Evolutionary conservation across 352 stramenopile species (phyloP), one percentile per base, ranked within the genome.

Genomic region (Phytophthora citrophthora): DNA sequence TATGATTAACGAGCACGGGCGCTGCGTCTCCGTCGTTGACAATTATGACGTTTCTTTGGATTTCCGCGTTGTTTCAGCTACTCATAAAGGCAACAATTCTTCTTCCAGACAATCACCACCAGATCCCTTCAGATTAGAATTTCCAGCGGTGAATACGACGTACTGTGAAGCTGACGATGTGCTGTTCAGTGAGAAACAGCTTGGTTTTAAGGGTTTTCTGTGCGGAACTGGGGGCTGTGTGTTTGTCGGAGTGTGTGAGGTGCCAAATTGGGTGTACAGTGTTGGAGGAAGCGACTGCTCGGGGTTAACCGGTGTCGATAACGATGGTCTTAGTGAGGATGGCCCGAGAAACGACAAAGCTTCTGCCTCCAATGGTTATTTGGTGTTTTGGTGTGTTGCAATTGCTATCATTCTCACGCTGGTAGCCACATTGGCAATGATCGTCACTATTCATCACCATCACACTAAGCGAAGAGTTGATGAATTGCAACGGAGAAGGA

Each of bases 151-250:
- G 12, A 76, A 77, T 50, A 74, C 72, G 32, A 74, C 77, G 1
- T 87, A 87, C 48, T 87, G 77, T 54, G 54, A 78, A 32, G 38
- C 31, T 13, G 43, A 68, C 32, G 73, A 79, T 40, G 13, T 32
- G 2, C 38, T 54, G 10, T 60, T 69, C 4, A 51, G 56, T 23
- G 38, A 54, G 1, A 20, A 64, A 7, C 11, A 53, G 26, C 24
- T 67, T 5, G 16, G 47, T 12, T 39, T 47, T 29, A 38, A 13
- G 6, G 58, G 62, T 8, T 79, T 76, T 26, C 61, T 60, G 18
- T 60, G 54, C 13, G 73, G 73, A 3, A 68, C 45, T 1, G 54
- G 48, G 16, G 69, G 59, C 23, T 81, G 73, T 31, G 66, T 81
- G 10, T 71, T 72, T 38, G 59, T 78, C 15, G 61, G 47, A 24